These are phyloP conservation scores for Alternaria conjuncta DNA, from an alignment of 2,329 filamentous ascomycete genomes.

Conservation along the genomic window DNA sequence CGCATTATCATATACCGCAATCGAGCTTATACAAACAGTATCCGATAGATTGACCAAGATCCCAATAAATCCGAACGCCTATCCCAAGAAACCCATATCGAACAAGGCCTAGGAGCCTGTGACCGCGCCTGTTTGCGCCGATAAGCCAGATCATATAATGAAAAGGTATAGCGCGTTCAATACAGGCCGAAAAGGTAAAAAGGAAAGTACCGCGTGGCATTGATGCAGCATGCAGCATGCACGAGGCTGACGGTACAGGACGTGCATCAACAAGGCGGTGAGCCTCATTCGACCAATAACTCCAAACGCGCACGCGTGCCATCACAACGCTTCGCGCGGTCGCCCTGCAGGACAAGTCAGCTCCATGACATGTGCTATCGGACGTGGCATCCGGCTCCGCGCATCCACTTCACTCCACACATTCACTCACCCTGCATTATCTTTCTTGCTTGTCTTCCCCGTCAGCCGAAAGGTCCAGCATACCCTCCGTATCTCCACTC, in stretches of 20 bases:
- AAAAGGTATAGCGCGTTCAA: neutral
- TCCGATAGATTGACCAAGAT: neutral
- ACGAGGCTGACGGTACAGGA: neutral
- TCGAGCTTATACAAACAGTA: neutral
- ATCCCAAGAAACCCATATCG: neutral
- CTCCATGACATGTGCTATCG: neutral
- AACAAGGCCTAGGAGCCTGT: neutral
- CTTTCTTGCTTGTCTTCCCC: neutral
- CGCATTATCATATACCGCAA: neutral
- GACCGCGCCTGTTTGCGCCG: neutral
- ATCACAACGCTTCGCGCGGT: neutral
- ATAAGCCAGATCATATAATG: neutral
- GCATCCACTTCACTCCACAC: neutral
- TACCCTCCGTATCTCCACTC: too few species aligned
- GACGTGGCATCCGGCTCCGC: neutral
- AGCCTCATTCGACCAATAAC: slow-evolving; percentile 6
- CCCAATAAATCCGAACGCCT: neutral
- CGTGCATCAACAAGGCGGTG: slow-evolving; percentile 4
- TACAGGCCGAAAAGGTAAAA: neutral
- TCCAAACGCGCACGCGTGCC: slow-evolving; percentile 1
- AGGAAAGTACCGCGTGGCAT: neutral
- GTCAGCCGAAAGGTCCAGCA: neutral
- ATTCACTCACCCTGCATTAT: neutral
- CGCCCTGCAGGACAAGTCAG: slow-evolving; percentile 19
- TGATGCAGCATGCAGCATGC: neutral